Base-by-base conservation (phyloP, 352 stramenopile genomes). In the Phytophthora europaea region DNA sequence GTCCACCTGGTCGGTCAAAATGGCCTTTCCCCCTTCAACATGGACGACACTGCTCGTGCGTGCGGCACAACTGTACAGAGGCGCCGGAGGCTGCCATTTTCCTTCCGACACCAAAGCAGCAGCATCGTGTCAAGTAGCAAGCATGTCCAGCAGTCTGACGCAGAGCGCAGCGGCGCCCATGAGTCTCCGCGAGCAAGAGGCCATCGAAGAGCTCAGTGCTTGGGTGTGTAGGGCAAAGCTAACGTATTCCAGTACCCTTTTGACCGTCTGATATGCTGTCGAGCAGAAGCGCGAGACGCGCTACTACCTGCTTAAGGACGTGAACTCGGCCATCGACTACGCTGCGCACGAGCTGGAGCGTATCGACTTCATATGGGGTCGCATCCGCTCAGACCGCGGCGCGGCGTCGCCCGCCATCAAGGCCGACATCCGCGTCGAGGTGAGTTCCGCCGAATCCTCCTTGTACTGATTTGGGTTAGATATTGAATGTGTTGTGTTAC, bases 291-390 rank as follows among this genome's bases (percentile, higher is more conserved):
- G 77, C 12, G 87, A 92, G 68, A 84, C 82, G 58, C 83, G 81
- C 10, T 74, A 78, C 20, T 94, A 88, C 61, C 64, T 94, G 56
- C 71, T 85, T 48, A 85, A 88, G 65, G 80, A 91, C 55, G 85
- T 90, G 8, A 72, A 82, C 62, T 79, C 81, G 31, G 71, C 82
- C 15, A 71, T 91, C 20, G 72, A 84, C 47, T 81, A 75, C 20
- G 84, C 85, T 33, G 68, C 85, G 48, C 79, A 88, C 16, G 88
- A 95, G 61, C 72, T 95, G 9, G 88, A 95, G 70, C 88, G 84
- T 20, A 82, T 95, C n/a, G 86, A 95, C 65, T 91, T 95, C 65
- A 81, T 95, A 34, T 95, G 88, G 86, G 87, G 88, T 7, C 79
- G 85, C 62, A 95, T 95, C 57, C 88, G 88, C 20, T 88, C 89